phyloP scores from a whole-genome alignment of 768 basidiomycete species.

The Tricholomella constricta region DNA sequence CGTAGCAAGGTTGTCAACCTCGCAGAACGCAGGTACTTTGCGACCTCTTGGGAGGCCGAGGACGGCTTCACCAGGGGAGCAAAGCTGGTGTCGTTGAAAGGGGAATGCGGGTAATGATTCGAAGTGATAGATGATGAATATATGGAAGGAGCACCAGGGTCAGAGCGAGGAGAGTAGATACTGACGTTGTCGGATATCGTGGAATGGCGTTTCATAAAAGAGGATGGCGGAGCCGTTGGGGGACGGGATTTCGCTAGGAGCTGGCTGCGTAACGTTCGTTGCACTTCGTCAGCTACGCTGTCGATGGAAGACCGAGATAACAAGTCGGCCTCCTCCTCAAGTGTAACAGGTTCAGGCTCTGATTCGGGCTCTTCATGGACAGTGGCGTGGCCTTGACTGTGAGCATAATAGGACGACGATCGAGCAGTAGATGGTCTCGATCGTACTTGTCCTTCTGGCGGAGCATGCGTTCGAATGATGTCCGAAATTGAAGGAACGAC shows the following conservation, averaged over 20 bases:
- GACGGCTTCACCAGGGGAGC: conserved; percentile 45
- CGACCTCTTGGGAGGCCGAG: conserved; percentile 68
- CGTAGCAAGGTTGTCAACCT: conserved; percentile 80
- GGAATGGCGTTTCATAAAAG: conserved; percentile 51
- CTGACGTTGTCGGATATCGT: conserved; percentile 59
- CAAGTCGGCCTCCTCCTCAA: conserved; percentile 63
- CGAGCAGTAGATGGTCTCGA: conserved; percentile 46
- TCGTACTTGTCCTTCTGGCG: conserved; percentile 53
- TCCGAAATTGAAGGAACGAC: conserved; percentile 84
- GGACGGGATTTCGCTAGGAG: conserved; percentile 38
- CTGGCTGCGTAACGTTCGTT: conserved; percentile 67
- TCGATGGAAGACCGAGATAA: conserved; percentile 85
- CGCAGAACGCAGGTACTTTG: conserved; percentile 84
- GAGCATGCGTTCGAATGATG: conserved; percentile 80
- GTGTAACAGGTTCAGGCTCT: conserved; percentile 48
- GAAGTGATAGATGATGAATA: conserved; percentile 55
- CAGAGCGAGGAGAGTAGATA: conserved; percentile 55
- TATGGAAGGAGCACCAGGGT: conserved; percentile 51
- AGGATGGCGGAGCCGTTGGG: conserved; percentile 37
- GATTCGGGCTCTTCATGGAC: conserved; percentile 57
- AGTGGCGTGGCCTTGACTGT: conserved; percentile 47
- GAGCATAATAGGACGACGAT: conserved; percentile 50
- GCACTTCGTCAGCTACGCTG: conserved; percentile 83
- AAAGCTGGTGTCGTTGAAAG: conserved; percentile 43
- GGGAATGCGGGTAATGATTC: conserved; percentile 45